Evolutionary conservation across 305 asterid genomes (phyloP), one percentile per base, ranked within the genome.

Genomic region (Caryopteris hybrid): DNA sequence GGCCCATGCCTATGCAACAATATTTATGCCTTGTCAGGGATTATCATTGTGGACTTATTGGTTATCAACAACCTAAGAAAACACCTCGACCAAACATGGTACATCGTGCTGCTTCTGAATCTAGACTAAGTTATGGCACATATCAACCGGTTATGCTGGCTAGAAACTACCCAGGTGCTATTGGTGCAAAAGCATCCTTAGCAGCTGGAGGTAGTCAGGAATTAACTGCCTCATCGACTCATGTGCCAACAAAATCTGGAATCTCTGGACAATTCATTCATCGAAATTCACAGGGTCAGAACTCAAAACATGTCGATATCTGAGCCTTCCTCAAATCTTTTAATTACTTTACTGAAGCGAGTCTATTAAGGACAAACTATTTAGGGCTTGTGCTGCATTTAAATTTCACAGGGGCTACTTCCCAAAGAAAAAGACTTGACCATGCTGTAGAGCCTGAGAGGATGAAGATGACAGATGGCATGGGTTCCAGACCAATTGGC

Each of bases 401-500:
- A 57, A 43, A 66, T 76, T 70, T 64, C 8, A 3, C 77, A 66
- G 94, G 83, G 59, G 61, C 54, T 5, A 74, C 80, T 36, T 46
- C 31, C 22, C 87, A 89, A 78, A 77, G 95, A 80, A 85, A 86
- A 77, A 82, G 76, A 52, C 65, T 27, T 56, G 80, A 79, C 72
- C 68, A 66, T 64, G 61, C 42, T 34, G 61, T 70, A 25, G 89
- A 80, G 75, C 82, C 73, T 72, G 87, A 65, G 79, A 79, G 79
- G 71, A 69, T 64, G 50, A 84, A 71, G 68, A 78, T 79, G 78
- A 81, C 68, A 52, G 84, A 68, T 52, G 70, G 57, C 43, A 33
- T 47, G 53, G 79, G 63, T 27, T 64, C 70, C 53, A 74, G 74
- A 61, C 66, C 72, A 46, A 25, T 66, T 53, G 68, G 56, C 61